These are phyloP conservation scores for Acanthamoeba castellanii DNA, from an alignment of 208 protist genomes.

Conservation along the genomic window DNA sequence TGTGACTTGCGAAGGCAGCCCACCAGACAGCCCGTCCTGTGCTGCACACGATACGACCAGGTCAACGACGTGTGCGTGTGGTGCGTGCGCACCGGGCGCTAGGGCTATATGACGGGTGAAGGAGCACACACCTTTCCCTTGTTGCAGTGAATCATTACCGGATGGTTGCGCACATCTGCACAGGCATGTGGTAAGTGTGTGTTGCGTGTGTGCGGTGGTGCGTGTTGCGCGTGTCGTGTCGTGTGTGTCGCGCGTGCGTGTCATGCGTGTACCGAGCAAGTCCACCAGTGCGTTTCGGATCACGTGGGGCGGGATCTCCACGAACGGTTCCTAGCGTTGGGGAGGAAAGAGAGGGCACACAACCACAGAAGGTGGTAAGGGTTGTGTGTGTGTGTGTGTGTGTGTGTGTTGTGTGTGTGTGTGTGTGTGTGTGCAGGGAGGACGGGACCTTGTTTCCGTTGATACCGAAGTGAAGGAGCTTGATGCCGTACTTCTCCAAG, in stretches of 20 bases:
- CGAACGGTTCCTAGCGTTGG: conserved; percentile 95
- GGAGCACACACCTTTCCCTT: conserved; percentile 90
- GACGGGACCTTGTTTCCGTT: conserved; percentile 91
- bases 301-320: conserved; percentile 95
- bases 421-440: background rate
- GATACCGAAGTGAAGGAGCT: conserved; percentile 94
- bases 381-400: background rate
- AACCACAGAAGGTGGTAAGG: no score
- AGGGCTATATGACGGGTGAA: no score
- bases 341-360: background rate
- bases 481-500: conserved; percentile 90
- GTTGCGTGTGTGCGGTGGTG: background rate
- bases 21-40: conserved; percentile 96
- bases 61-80: no score
- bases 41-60: conserved; percentile 82
- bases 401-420: background rate
- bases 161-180: conserved; percentile 95
- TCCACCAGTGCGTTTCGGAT: conserved; percentile 83
- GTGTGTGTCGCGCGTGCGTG: background rate
- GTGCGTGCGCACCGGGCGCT: background rate
- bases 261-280: conserved; percentile 54
- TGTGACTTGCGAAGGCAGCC: conserved; percentile 93
- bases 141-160: conserved; percentile 98
- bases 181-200: background rate
- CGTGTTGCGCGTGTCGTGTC: background rate